A percentile compares a stretch with the other conserved stretches of the same genome.
phyloP scores from a whole-genome alignment of 106 monocot species.

The Dendrobium chrysotoxum region DNA sequence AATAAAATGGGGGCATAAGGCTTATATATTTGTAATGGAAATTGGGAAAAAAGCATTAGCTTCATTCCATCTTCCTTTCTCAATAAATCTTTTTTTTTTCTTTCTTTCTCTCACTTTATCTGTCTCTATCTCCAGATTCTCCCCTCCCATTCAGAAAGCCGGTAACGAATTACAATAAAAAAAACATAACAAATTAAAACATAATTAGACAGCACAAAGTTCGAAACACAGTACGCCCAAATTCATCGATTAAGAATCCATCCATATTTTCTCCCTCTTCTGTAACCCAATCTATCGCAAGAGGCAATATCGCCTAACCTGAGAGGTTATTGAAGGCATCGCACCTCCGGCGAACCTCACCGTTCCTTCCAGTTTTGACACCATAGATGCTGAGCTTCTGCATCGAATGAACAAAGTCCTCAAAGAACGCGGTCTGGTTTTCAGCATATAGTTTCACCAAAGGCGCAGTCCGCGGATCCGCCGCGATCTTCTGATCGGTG shows the following conservation, averaged over 20 bases:
- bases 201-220: not conserved
- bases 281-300: not conserved
- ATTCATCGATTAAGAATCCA: not conserved
- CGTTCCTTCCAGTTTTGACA: constrained; percentile 21
- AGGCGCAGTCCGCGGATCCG: constrained; percentile 23
- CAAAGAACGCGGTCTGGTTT: constrained; percentile 35
- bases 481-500: constrained; percentile 28
- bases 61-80: not conserved
- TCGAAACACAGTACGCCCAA: not conserved
- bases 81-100: too few species aligned
- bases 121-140: not conserved
- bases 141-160: not conserved
- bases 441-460: constrained; percentile 36
- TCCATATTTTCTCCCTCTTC: not conserved
- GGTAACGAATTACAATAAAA: not conserved
- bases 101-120: too few species aligned
- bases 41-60: not conserved
- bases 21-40: not conserved
- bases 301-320: not conserved
- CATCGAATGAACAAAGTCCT: constrained; percentile 25
- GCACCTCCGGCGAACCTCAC: constrained; percentile 37
- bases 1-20: not conserved
- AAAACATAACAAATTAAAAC: not conserved
- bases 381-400: constrained; percentile 30
- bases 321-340: constrained; percentile 24